These are phyloP conservation scores for Theileria equi DNA, from an alignment of 169 alveolate genomes.

Conservation along the genomic window DNA sequence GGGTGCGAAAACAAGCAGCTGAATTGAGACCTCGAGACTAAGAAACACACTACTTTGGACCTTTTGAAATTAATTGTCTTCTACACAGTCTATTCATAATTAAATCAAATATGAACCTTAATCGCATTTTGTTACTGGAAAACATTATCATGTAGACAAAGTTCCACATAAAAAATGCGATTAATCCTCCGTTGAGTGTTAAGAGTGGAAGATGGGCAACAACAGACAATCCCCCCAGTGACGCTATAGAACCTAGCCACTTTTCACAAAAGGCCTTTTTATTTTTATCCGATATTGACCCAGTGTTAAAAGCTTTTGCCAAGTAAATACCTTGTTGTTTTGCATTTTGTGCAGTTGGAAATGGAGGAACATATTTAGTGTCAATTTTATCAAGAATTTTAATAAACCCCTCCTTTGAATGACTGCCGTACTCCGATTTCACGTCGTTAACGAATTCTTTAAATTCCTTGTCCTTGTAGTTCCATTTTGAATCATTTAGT, in stretches of 20 bases:
- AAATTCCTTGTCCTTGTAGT: conserved; percentile 44
- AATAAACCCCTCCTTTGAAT: conserved; percentile 28
- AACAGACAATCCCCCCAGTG: conserved; percentile 64
- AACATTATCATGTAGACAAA: conserved; percentile 58
- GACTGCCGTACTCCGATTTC: background rate
- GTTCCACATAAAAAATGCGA: conserved; percentile 65
- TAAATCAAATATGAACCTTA: conserved; percentile 32
- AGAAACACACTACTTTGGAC: conserved; percentile 2
- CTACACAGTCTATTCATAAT: conserved; percentile 49
- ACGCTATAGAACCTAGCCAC: conserved; percentile 80
- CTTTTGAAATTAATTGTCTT: conserved; percentile 45
- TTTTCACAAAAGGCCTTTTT: conserved; percentile 61
- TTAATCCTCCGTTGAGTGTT: conserved; percentile 63
- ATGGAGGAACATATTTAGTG: conserved; percentile 60
- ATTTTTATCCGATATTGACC: background rate
- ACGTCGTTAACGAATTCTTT: conserved; percentile 24
- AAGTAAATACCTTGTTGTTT: conserved; percentile 71
- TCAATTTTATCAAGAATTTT: conserved; percentile 62
- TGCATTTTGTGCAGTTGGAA: conserved; percentile 80
- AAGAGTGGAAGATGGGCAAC: conserved; percentile 66
- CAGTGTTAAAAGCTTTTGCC: conserved; percentile 59
- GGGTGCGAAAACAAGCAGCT: conserved; percentile 74
- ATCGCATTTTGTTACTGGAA: conserved; percentile 62
- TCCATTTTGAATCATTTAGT: conserved; percentile 52
- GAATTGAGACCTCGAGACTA: conserved; percentile 69